A percentile compares a stretch with the other conserved stretches of the same genome.
phyloP scores from a whole-genome alignment of 495 filamentous ascomycete species.

The Aspergillus haitiensis region DNA sequence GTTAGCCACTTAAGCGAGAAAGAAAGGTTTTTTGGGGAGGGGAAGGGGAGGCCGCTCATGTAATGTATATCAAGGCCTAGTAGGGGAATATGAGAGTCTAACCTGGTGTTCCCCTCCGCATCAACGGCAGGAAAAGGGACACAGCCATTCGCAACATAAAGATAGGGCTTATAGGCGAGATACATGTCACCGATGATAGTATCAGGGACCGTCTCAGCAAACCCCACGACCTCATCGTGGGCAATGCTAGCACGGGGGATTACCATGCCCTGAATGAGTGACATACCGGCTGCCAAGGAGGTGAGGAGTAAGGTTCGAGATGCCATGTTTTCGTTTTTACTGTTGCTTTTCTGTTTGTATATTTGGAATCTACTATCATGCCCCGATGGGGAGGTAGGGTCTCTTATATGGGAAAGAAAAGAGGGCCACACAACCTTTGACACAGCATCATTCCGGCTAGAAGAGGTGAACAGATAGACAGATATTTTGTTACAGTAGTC shows the following conservation, averaged over 20 bases:
- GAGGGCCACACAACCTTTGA: too few species aligned
- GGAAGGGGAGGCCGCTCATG: neutral
- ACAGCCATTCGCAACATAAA: constrained; percentile 53
- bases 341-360: neutral
- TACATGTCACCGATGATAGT: constrained; percentile 43
- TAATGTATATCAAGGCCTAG: neutral
- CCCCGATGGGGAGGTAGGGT: too few species aligned
- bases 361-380: too few species aligned
- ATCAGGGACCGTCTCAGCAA: constrained; percentile 49
- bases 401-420: too few species aligned
- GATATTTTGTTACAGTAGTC: neutral
- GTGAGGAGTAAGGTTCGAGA: constrained; percentile 20
- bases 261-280: constrained; percentile 18
- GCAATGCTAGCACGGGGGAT: constrained; percentile 38
- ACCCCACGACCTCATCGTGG: constrained; percentile 47
- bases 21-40: neutral
- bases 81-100: constrained; percentile 14
- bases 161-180: constrained; percentile 50
- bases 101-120: constrained; percentile 49
- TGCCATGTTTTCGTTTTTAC: constrained; percentile 8
- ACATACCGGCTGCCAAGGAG: constrained; percentile 17
- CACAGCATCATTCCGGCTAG: too few species aligned
- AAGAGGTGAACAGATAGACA: too few species aligned
- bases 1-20: neutral
- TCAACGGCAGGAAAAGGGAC: constrained; percentile 58